Percentiles rank a stretch among this genome's conserved stretches.
phyloP scores from a whole-genome alignment of 108 stramenopile species.

The Ochromonas danica region DNA sequence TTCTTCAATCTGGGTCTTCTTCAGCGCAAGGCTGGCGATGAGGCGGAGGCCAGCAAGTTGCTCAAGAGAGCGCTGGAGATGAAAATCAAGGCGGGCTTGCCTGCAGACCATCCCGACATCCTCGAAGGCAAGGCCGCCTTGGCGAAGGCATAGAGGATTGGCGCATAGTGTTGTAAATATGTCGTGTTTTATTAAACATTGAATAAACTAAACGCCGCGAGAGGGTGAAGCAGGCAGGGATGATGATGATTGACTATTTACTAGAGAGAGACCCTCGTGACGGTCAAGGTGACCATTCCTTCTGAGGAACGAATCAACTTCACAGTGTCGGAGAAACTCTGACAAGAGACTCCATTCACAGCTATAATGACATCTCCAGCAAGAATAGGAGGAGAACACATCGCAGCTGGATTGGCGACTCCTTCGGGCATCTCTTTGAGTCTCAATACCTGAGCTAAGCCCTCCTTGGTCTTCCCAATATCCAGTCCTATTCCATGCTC shows the following conservation, averaged over 20 bases:
- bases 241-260: too few species aligned
- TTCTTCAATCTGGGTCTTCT: neutral
- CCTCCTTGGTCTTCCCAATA: neutral
- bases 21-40: neutral
- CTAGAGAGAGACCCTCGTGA: too few species aligned
- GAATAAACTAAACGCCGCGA: too few species aligned
- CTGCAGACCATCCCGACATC: neutral
- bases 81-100: neutral
- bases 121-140: neutral
- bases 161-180: too few species aligned
- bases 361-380: slow-evolving; percentile 25
- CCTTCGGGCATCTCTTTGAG: slow-evolving; percentile 10
- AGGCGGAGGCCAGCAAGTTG: neutral
- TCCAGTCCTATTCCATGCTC: slow-evolving; percentile 33
- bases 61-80: neutral
- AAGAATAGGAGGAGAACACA: slow-evolving; percentile 19
- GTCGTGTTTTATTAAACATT: too few species aligned
- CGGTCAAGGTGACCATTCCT: too few species aligned
- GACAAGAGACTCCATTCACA: slow-evolving; percentile 13
- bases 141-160: too few species aligned
- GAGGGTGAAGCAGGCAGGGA: too few species aligned
- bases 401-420: slow-evolving; percentile 20
- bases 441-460: neutral
- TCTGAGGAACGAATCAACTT: neutral
- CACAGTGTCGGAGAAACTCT: slow-evolving; percentile 2